These are phyloP conservation scores for Pichia sp. DNA, from an alignment of 1,139 yeast genomes.

Conservation along the genomic window DNA sequence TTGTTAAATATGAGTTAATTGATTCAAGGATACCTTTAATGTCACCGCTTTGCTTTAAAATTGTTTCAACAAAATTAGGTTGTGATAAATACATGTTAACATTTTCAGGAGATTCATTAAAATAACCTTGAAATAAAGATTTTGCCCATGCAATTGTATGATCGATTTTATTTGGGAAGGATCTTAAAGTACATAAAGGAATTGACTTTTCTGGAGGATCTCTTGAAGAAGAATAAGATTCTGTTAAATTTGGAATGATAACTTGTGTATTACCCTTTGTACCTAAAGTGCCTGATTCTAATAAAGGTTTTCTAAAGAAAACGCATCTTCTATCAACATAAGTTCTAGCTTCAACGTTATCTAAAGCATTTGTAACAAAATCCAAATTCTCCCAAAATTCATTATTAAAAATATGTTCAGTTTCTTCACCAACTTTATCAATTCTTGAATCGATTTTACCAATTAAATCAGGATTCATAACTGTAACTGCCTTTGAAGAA, in stretches of 20 bases:
- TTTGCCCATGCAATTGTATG: constrained; percentile 99
- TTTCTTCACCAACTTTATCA: constrained; percentile 91
- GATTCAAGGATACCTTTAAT: constrained; percentile 81
- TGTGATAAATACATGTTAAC: constrained; percentile 87
- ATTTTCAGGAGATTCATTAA: constrained; percentile 84
- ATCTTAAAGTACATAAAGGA: constrained; percentile 93
- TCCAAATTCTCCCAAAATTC: constrained; percentile 81
- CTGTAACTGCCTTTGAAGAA: constrained; percentile 77
- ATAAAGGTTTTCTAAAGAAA: constrained; percentile 80
- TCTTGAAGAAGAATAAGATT: constrained; percentile 90
- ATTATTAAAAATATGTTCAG: constrained; percentile 81
- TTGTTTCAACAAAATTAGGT: constrained; percentile 86
- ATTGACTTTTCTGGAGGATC: constrained; percentile 98
- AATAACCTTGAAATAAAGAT: constrained; percentile 88
- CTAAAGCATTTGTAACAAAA: constrained; percentile 92
- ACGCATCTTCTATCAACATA: constrained; percentile 97
- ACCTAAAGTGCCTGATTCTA: constrained; percentile 96
- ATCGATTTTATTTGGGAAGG: constrained; percentile 96
- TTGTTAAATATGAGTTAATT: constrained; percentile 57
- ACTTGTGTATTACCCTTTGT: constrained; percentile 98
- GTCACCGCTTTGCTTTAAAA: constrained; percentile 87
- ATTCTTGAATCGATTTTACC: constrained; percentile 72
- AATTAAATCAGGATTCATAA: constrained; percentile 75
- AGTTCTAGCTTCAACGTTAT: constrained; percentile 95
- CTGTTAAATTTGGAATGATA: constrained; percentile 86